Evolutionary conservation across 495 filamentous ascomycete genomes (phyloP), one percentile per base, ranked within the genome.

Genomic region (Xylaria longipes): DNA sequence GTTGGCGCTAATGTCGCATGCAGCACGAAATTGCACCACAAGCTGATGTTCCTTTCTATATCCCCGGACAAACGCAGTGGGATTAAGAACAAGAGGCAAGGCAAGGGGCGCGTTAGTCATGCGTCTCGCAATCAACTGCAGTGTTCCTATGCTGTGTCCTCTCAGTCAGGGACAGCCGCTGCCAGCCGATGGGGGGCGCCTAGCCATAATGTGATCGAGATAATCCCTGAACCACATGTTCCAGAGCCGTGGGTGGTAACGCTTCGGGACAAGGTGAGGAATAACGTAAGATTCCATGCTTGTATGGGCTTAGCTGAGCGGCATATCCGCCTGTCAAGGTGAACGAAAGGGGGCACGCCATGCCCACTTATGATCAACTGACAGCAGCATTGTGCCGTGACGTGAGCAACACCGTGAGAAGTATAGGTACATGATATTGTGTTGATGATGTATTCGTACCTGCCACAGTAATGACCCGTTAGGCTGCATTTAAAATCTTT

Each of bases 1-100:
- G 64, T 52, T 39, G 64, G 64, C 46, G 64, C 64, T 66, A 66
- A 66, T 1, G 25, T 66, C 43, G 43, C 41, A 45, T 66, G 64
- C 46, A 14, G 29, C 43, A 54, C 33, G 64, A 66, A 52, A 66
- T 66, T 66, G 22, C 31, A 60, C 33, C n/a, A 37, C 57, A 50
- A 31, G 45, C 64, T 54, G 20, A 39, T 7, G 5, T 43, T 27
- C n/a, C 39, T 43, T 25, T 27, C 17, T 27, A 37, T 61, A 37
- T 20, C 33, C 33, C 20, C 52, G 1, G 33, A 37, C 17, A n/a
- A 2, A 22, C 8, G 20, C 31, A 22, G 20, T 43, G 37, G 37
- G 22, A 41, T 63, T 4, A 43, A 33, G 37, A 41, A 43, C 11
- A 11, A 25, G 37, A 63, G n/a, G 60, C n/a, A n/a, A n/a, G n/a